Conservation (phyloP, 305 asterid species). For the Rubia tinctorum region DNA sequence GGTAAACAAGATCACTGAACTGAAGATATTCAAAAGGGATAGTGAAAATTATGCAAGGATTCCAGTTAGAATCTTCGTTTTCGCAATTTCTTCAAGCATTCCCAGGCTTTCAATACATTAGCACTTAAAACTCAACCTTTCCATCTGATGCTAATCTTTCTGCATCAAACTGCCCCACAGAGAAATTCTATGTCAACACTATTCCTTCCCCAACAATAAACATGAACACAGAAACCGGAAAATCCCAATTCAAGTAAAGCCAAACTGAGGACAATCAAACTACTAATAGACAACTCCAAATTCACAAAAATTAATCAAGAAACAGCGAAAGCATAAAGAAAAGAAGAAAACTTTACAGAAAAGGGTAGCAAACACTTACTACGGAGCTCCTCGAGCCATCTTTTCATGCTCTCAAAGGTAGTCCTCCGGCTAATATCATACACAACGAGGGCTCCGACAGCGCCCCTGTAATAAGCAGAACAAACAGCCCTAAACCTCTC, state of each 20-base stretch:
- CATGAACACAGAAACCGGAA: not conserved
- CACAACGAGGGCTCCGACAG: constrained; percentile 70
- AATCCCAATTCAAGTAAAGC: not conserved
- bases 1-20: not conserved
- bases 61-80: not conserved
- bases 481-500: constrained; percentile 80
- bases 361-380: constrained; percentile 29
- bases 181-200: too few relatives aligned
- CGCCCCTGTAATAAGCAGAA: constrained; percentile 82
- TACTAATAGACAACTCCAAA: not conserved
- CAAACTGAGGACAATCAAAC: not conserved
- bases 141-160: not conserved
- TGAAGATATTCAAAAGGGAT: not conserved
- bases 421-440: constrained; percentile 56
- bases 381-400: constrained; percentile 74
- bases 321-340: constrained; percentile 4
- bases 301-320: not conserved
- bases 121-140: too few relatives aligned
- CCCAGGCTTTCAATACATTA: too few relatives aligned
- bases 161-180: not conserved
- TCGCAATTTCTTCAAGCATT: not conserved
- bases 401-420: constrained; percentile 49
- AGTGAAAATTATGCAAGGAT: not conserved
- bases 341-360: not conserved
- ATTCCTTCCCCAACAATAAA: too few relatives aligned